phyloP scores from a whole-genome alignment of 2,329 filamentous ascomycete genomes.

The Didymella sp. region DNA sequence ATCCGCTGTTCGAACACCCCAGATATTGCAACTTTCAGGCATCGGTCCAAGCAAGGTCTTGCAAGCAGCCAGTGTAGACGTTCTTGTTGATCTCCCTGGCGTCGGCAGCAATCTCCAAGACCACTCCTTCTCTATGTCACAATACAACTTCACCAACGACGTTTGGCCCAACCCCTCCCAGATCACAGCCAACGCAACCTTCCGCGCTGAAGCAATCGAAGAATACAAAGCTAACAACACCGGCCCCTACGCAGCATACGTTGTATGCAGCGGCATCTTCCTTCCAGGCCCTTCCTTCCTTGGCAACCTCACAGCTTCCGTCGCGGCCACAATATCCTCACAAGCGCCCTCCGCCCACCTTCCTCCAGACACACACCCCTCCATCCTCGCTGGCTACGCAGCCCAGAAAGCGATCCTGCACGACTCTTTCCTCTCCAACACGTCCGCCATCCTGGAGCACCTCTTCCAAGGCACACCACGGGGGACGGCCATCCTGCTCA shows the following conservation, averaged over 20 bases:
- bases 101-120: constrained; percentile 42
- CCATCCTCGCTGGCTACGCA: constrained; percentile 4
- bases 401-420: constrained; percentile 2
- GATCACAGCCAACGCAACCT: constrained; percentile 20
- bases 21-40: constrained; percentile 68
- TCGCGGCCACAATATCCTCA: neutral
- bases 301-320: neutral
- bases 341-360: neutral
- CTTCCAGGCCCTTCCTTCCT: neutral
- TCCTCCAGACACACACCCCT: neutral
- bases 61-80: constrained; percentile 21
- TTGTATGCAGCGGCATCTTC: constrained; percentile 9
- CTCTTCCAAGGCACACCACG: constrained; percentile 5
- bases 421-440: neutral
- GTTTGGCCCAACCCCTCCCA: constrained; percentile 7
- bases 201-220: constrained; percentile 1
- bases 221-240: constrained; percentile 10
- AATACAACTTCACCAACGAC: constrained; percentile 8
- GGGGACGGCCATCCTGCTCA: constrained; percentile 10
- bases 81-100: constrained; percentile 31
- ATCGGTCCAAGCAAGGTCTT: constrained; percentile 53
- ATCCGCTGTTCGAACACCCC: constrained; percentile 66
- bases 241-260: constrained; percentile 5
- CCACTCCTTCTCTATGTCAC: constrained; percentile 19
- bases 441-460: constrained; percentile 5